phyloP scores from a whole-genome alignment of 2,329 filamentous ascomycete species.

The Cladosporium cucumerinum region DNA sequence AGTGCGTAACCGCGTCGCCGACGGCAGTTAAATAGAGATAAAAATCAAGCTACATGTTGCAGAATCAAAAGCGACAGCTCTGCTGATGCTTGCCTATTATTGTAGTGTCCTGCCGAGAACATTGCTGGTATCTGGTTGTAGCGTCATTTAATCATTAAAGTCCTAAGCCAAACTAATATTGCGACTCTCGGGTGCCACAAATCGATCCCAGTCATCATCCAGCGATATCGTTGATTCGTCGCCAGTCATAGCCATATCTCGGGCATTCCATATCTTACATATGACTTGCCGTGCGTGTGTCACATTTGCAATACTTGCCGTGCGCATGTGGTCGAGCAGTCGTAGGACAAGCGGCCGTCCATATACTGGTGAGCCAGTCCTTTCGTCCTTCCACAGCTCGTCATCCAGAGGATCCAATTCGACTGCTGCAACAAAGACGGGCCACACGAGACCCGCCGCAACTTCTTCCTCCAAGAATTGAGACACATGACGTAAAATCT shows the following conservation, averaged over 20 bases:
- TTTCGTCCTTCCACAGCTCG: conserved; percentile 32
- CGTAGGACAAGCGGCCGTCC: conserved; percentile 41
- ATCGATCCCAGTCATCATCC: conserved; percentile 43
- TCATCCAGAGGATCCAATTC: conserved; percentile 39
- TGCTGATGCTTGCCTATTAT: background rate
- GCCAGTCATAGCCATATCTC: conserved; percentile 35
- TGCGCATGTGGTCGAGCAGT: conserved; percentile 40
- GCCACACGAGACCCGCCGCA: conserved; percentile 41
- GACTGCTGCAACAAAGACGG: conserved; percentile 44
- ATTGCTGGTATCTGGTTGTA: background rate
- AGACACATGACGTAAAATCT: conserved; percentile 37
- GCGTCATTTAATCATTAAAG: background rate
- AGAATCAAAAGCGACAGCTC: background rate
- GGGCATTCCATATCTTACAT: conserved; percentile 46
- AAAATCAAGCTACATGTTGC: background rate
- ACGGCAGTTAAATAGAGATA: background rate
- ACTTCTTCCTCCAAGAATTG: conserved; percentile 35
- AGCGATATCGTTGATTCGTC: background rate
- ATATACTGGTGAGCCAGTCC: conserved; percentile 25
- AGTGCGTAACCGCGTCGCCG: background rate
- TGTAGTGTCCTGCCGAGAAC: background rate
- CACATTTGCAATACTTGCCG: conserved; percentile 43
- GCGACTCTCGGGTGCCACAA: conserved; percentile 42
- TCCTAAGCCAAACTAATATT: conserved; percentile 42
- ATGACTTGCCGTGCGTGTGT: conserved; percentile 47